These are phyloP conservation scores for Ceratobasidium sp. DNA, from an alignment of 1,284 basidiomycete genomes.

Conservation along the genomic window DNA sequence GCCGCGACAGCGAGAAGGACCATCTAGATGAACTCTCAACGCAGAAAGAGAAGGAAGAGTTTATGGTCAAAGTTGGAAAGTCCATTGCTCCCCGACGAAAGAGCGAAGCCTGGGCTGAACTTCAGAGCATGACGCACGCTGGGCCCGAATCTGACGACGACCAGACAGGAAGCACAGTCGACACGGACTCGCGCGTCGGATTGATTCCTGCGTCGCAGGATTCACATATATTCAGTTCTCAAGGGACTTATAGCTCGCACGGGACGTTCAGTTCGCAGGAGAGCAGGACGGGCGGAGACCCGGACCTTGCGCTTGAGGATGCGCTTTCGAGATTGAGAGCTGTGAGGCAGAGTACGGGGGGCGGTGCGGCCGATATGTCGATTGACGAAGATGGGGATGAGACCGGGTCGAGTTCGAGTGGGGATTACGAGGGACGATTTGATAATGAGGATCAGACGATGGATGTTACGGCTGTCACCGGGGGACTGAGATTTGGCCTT, in stretches of 20 bases:
- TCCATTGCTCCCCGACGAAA: slow-evolving; percentile 29
- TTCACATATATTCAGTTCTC: slow-evolving; percentile 12
- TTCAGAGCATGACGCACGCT: slow-evolving; percentile 38
- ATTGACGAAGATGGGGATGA: slow-evolving; percentile 38
- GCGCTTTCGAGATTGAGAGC: slow-evolving; percentile 19
- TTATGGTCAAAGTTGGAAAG: slow-evolving; percentile 34
- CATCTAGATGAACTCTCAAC: background rate
- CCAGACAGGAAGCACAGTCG: slow-evolving; percentile 19
- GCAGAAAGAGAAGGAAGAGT: slow-evolving; percentile 4
- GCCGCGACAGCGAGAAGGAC: slow-evolving; percentile 2
- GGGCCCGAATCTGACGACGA: slow-evolving; percentile 31
- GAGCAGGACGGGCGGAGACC: slow-evolving; percentile 21
- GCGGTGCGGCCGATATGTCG: slow-evolving; percentile 39
- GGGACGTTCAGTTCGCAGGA: slow-evolving; percentile 30
- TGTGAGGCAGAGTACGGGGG: slow-evolving; percentile 40
- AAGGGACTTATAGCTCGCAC: slow-evolving; percentile 6
- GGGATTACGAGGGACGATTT: slow-evolving; percentile 19
- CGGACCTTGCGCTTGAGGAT: slow-evolving; percentile 22
- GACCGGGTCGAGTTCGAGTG: slow-evolving; percentile 16
- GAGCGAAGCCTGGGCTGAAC: slow-evolving; percentile 43
- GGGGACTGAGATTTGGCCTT: slow-evolving; percentile 15
- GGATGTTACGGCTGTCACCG: slow-evolving; percentile 35
- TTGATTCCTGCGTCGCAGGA: slow-evolving; percentile 10
- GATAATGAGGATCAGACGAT: slow-evolving; percentile 33
- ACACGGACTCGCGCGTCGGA: slow-evolving; percentile 5